These are phyloP conservation scores for Cordyceps tenuipes DNA, from an alignment of 2,329 filamentous ascomycete genomes.

Conservation along the genomic window DNA sequence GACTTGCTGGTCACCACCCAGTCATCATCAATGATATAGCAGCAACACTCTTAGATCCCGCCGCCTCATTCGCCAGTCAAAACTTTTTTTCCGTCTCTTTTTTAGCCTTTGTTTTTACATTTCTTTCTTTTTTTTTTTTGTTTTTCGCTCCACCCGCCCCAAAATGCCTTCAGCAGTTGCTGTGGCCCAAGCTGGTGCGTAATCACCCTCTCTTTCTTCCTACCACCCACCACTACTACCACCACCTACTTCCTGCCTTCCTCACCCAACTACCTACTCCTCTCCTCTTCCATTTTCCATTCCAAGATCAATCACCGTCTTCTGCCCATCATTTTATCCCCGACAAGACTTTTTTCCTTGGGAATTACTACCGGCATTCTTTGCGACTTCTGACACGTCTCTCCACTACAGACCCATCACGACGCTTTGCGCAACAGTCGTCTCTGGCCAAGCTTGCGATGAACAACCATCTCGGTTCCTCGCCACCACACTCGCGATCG, in stretches of 20 bases:
- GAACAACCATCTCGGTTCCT: slow-evolving; percentile 32
- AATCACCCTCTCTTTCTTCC: background rate
- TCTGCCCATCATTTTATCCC: slow-evolving; percentile 1
- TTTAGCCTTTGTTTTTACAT: background rate
- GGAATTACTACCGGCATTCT: slow-evolving; percentile 6
- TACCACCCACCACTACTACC: background rate
- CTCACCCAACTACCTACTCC: background rate
- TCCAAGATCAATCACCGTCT: background rate
- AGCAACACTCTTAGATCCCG: too few species aligned
- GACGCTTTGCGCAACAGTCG: slow-evolving; percentile 32
- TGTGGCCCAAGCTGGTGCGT: slow-evolving; percentile 10
- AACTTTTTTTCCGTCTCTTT: background rate
- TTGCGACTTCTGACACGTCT: slow-evolving; percentile 4
- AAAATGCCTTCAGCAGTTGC: slow-evolving; percentile 9
- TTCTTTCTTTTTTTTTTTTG: background rate
- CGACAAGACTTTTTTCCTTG: background rate
- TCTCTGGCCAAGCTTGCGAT: slow-evolving; percentile 37
- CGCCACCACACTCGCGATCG: slow-evolving; percentile 22
- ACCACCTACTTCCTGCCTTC: too few species aligned
- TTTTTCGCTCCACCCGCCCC: background rate
- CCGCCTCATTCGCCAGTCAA: background rate
- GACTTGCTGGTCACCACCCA: background rate
- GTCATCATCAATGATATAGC: too few species aligned
- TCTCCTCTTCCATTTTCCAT: background rate
- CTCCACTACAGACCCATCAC: slow-evolving; percentile 22